A percentile compares a stretch with the other conserved stretches of the same genome.
These are phyloP conservation scores for Pichia ethanolica DNA, from an alignment of 805 yeast species.

Conservation along the genomic window DNA sequence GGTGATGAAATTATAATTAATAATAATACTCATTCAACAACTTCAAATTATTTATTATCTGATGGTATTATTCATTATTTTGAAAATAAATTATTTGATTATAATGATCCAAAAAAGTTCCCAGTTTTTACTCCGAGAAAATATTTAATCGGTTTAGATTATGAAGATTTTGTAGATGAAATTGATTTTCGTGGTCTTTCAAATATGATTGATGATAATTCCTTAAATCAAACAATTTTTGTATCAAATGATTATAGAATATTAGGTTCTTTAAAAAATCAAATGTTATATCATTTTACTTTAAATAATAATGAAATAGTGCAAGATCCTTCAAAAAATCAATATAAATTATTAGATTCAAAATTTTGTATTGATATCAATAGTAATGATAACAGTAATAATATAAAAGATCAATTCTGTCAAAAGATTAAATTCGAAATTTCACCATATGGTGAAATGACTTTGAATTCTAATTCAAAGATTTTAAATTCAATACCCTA, in stretches of 20 bases:
- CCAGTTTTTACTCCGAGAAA: slow-evolving; percentile 46
- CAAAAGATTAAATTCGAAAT: slow-evolving; percentile 44
- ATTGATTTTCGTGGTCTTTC: slow-evolving; percentile 51
- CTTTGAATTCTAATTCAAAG: slow-evolving; percentile 51
- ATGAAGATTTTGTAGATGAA: slow-evolving; percentile 62
- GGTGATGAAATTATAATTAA: slow-evolving; percentile 34
- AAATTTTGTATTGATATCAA: slow-evolving; percentile 40
- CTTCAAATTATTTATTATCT: slow-evolving; percentile 35
- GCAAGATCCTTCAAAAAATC: background rate
- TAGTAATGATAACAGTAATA: slow-evolving; percentile 14
- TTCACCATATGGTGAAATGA: slow-evolving; percentile 24
- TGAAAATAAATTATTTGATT: slow-evolving; percentile 23
- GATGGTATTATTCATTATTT: slow-evolving; percentile 48
- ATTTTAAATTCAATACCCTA: slow-evolving; percentile 34
- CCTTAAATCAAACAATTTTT: slow-evolving; percentile 53
- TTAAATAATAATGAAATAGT: slow-evolving; percentile 31
- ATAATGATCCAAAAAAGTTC: slow-evolving; percentile 9
- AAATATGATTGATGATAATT: slow-evolving; percentile 47
- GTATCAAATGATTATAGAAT: slow-evolving; percentile 31
- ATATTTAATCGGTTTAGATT: slow-evolving; percentile 51
- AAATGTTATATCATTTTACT: slow-evolving; percentile 58
- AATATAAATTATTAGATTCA: slow-evolving; percentile 35
- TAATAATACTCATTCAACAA: slow-evolving; percentile 25
- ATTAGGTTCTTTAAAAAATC: slow-evolving; percentile 22
- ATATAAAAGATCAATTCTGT: slow-evolving; percentile 35